Evolutionary conservation across 2,329 filamentous ascomycete genomes (phyloP).

Genomic region (Drechslera avenae): DNA sequence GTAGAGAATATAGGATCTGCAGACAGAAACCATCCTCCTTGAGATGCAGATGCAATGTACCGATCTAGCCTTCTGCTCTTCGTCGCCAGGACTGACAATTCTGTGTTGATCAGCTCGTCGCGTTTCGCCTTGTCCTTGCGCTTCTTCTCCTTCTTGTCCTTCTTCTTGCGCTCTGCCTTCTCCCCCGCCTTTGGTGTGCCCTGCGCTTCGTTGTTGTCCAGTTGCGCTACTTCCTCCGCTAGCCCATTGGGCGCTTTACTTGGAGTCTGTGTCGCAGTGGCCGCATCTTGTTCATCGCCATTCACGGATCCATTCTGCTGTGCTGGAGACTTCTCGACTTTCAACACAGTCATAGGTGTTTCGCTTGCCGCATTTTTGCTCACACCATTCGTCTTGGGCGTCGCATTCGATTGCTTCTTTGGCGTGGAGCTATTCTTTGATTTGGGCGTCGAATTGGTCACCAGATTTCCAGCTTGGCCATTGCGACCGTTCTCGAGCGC

Average conservation of each 20-base stretch:
- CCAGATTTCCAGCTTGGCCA: slow-evolving; percentile 20
- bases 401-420: slow-evolving; percentile 15
- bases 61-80: slow-evolving; percentile 25
- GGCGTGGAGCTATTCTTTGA: slow-evolving; percentile 17
- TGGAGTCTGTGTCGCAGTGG: slow-evolving; percentile 5
- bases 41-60: slow-evolving; percentile 52
- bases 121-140: slow-evolving; percentile 7
- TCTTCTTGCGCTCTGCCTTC: slow-evolving; percentile 18
- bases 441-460: slow-evolving; percentile 20
- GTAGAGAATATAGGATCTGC: slow-evolving; percentile 62
- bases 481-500: slow-evolving; percentile 16
- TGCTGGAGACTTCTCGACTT: slow-evolving; percentile 11
- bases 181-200: slow-evolving; percentile 8
- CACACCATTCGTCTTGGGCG: slow-evolving; percentile 16
- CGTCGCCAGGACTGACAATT: slow-evolving; percentile 7
- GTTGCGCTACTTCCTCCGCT: not conserved
- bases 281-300: not conserved
- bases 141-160: slow-evolving; percentile 13
- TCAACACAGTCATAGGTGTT: slow-evolving; percentile 11
- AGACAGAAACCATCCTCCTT: slow-evolving; percentile 61
- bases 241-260: not conserved
- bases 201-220: not conserved
- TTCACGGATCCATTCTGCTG: slow-evolving; percentile 3
- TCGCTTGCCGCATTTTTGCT: slow-evolving; percentile 13
- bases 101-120: slow-evolving; percentile 2